Evolutionary conservation across 2,329 filamentous ascomycete genomes (phyloP).

Genomic region (Bipolaris victoriae): DNA sequence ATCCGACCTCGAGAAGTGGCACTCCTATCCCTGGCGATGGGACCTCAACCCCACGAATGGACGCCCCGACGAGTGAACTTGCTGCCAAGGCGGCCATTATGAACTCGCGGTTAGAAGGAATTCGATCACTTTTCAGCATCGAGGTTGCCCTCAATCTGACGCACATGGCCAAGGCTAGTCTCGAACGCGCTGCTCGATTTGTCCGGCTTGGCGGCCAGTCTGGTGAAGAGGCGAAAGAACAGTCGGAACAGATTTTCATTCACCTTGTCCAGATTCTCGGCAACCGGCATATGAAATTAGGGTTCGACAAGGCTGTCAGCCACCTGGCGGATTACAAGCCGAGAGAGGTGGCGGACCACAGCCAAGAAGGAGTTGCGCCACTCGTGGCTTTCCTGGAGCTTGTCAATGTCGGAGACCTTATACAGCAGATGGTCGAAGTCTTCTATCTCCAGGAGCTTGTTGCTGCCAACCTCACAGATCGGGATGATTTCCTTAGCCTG

Average conservation of each 20-base stretch:
- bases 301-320: conserved; percentile 89
- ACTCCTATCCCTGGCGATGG: conserved; percentile 51
- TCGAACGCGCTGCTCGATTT: conserved; percentile 85
- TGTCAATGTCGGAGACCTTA: conserved; percentile 96
- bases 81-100: conserved; percentile 98
- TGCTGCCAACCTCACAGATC: conserved; percentile 79
- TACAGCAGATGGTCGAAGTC: conserved; percentile 98
- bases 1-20: conserved; percentile 34
- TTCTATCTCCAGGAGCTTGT: conserved; percentile 97
- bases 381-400: conserved; percentile 95
- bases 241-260: conserved; percentile 90
- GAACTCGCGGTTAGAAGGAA: conserved; percentile 91
- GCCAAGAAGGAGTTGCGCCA: conserved; percentile 78
- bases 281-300: conserved; percentile 84
- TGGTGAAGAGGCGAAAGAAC: conserved; percentile 82
- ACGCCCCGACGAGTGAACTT: conserved; percentile 86
- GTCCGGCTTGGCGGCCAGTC: conserved; percentile 78
- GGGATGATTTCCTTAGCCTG: conserved; percentile 92
- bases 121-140: conserved; percentile 93
- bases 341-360: conserved; percentile 75
- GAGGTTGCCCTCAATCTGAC: conserved; percentile 91
- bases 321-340: conserved; percentile 93
- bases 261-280: conserved; percentile 83
- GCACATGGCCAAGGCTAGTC: conserved; percentile 82
- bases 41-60: conserved; percentile 50